Evolutionary conservation across 129 eudicot genomes (phyloP), one percentile per base, ranked within the genome.

Genomic region (Sambucus nigra): DNA sequence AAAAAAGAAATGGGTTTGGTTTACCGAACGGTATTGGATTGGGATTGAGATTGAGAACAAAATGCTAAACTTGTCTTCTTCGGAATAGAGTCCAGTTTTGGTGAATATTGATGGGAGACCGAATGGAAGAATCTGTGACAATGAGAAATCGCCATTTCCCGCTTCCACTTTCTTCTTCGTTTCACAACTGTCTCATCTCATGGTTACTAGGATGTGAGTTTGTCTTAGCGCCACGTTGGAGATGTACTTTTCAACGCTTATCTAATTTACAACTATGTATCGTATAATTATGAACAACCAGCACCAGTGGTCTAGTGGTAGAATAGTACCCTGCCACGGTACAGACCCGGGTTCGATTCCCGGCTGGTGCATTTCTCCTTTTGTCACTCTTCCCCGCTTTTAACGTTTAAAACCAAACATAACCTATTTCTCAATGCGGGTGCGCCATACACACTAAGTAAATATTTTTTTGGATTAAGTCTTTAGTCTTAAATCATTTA

Each of bases 261-360:
- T n/a, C 13, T 25, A 49, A 3, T 63, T 29, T 44, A 21, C 0
- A 25, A 48, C 0, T 21, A 1, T 25, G 5, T 22, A 18, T 49
- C 29, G 28, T 21, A n/a, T 26, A 5, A 25, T 14, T 52, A 15
- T 27, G 71, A 60, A 0, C 46, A 71, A 2, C 48, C 13, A 64
- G 88, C 88, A 87, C 94, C 85, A 76, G 83, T 87, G 94, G 94
- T 76, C 96, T 82, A 82, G 94, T 87, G 94, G 88, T 87, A 87
- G 83, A 82, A 82, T 79, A 82, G 94, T 82, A 87, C 83, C 94
- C 88, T 79, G 86, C 94, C 88, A 82, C 83, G 81, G 94, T 79
- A 82, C 88, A 79, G 82, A 80, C 85, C 94, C 94, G 82, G 94
- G 94, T 84, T 84, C 82, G 77, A 84, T 76, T 84, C 88, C 84